These are phyloP conservation scores for Aspergillus cejpii DNA, from an alignment of 2,329 filamentous ascomycete species.

Conservation along the genomic window DNA sequence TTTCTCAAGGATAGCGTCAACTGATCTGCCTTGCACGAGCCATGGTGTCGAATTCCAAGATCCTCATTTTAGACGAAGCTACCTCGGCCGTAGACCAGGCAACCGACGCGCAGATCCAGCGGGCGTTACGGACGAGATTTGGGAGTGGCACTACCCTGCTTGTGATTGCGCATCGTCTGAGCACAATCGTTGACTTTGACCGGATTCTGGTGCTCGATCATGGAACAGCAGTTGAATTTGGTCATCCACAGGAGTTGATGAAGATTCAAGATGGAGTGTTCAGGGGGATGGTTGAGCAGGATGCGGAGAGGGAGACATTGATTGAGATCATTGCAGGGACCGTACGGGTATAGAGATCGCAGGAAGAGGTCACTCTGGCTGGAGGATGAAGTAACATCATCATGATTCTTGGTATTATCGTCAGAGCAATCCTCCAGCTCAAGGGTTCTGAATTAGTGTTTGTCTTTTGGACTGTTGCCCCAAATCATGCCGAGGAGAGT, in stretches of 20 bases:
- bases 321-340: constrained; percentile 19
- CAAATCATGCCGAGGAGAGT: too few species aligned
- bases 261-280: constrained; percentile 48
- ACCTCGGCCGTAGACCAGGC: constrained; percentile 72
- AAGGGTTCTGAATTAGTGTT: too few species aligned
- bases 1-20: constrained; percentile 27
- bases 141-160: constrained; percentile 55
- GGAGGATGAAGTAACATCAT: too few species aligned
- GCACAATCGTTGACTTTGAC: constrained; percentile 69
- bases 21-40: constrained; percentile 25
- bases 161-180: constrained; percentile 48
- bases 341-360: too few species aligned
- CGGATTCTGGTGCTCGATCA: constrained; percentile 65
- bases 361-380: too few species aligned
- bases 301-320: constrained; percentile 21
- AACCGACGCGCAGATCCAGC: constrained; percentile 67
- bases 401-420: too few species aligned
- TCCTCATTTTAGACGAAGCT: constrained; percentile 75
- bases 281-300: constrained; percentile 47
- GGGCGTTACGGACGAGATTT: constrained; percentile 65
- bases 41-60: constrained; percentile 64
- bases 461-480: too few species aligned
- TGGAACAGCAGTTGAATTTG: constrained; percentile 62
- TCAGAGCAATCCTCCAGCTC: too few species aligned
- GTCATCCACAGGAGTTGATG: constrained; percentile 58